Percentiles rank a stretch among this genome's conserved stretches.
Conservation (phyloP, 2,329 filamentous ascomycete genomes). For the Aureobasidium mangrovei region DNA sequence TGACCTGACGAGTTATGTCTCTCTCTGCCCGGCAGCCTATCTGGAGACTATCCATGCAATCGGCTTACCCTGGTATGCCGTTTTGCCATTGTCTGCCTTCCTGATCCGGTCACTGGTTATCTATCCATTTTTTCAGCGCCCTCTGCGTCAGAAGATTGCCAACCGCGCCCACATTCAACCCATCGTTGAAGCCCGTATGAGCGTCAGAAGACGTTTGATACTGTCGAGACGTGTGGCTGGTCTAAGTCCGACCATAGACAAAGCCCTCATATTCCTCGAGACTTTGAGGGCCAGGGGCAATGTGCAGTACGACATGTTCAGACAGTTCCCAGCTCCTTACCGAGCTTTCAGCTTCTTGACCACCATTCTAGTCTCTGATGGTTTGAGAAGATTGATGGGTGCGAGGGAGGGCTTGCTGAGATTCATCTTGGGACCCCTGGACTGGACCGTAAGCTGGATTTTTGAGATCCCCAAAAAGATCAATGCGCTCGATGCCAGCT, state of each 20-base stretch:
- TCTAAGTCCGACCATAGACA: too few species aligned
- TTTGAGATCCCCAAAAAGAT: not conserved
- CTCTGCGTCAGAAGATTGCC: not conserved
- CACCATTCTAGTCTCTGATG: not conserved
- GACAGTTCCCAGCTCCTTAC: not conserved
- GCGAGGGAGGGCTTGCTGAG: constrained; percentile 6
- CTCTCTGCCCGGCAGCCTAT: constrained; percentile 15
- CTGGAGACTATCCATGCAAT: constrained; percentile 22
- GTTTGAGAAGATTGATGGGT: not conserved
- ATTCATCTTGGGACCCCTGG: constrained; percentile 3
- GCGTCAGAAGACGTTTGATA: not conserved
- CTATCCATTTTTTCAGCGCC: constrained; percentile 19
- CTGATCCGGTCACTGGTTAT: constrained; percentile 23
- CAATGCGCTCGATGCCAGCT: not conserved
- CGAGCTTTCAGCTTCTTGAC: not conserved
- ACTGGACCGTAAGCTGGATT: constrained; percentile 4
- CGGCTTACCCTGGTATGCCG: constrained; percentile 27
- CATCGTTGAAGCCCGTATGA: constrained; percentile 3
- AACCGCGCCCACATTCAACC: not conserved
- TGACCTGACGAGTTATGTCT: constrained; percentile 13
- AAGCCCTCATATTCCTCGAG: too few species aligned
- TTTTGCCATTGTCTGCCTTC: constrained; percentile 23
- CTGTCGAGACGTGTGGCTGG: too few species aligned
- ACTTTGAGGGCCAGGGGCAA: not conserved
- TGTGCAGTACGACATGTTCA: not conserved